phyloP scores from a whole-genome alignment of 176 grass and related monocot species.

The Hordeum marinum region DNA sequence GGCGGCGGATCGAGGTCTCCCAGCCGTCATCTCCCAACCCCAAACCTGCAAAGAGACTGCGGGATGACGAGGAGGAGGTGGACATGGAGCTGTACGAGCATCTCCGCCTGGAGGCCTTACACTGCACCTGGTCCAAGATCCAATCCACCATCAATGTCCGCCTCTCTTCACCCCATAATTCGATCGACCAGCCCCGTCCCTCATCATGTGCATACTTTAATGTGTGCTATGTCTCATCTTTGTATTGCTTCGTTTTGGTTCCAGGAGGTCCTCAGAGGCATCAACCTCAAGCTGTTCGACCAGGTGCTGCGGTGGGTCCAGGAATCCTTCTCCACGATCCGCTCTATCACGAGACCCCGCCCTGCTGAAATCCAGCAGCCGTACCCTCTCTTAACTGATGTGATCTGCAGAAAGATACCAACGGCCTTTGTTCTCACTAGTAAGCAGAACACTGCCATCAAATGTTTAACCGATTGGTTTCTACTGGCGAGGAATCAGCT shows the following conservation, averaged over 20 bases:
- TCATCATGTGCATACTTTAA: not conserved
- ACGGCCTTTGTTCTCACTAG: constrained; percentile 69
- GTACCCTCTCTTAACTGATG: constrained; percentile 61
- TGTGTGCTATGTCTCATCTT: not conserved
- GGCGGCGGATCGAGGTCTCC: constrained; percentile 7
- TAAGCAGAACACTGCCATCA: constrained; percentile 21
- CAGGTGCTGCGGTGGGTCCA: constrained; percentile 73
- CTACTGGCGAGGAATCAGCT: not conserved
- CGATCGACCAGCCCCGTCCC: not conserved
- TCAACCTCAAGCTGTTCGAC: constrained; percentile 76
- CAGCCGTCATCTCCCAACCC: constrained; percentile 29
- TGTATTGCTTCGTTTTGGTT: not conserved
- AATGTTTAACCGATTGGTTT: constrained; percentile 8
- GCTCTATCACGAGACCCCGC: constrained; percentile 5
- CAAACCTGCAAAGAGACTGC: constrained; percentile 40
- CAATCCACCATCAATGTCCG: constrained; percentile 61
- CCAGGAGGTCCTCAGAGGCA: constrained; percentile 67
- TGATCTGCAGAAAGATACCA: constrained; percentile 66
- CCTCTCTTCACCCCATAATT: not conserved
- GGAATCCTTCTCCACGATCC: constrained; percentile 47
- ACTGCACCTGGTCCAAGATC: constrained; percentile 72
- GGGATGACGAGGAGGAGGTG: not conserved
- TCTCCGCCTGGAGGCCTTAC: constrained; percentile 65
- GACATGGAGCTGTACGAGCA: constrained; percentile 26
- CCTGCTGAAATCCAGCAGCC: constrained; percentile 51